Conservation (phyloP, 306 rosid species). For the Castanospermum australe region DNA sequence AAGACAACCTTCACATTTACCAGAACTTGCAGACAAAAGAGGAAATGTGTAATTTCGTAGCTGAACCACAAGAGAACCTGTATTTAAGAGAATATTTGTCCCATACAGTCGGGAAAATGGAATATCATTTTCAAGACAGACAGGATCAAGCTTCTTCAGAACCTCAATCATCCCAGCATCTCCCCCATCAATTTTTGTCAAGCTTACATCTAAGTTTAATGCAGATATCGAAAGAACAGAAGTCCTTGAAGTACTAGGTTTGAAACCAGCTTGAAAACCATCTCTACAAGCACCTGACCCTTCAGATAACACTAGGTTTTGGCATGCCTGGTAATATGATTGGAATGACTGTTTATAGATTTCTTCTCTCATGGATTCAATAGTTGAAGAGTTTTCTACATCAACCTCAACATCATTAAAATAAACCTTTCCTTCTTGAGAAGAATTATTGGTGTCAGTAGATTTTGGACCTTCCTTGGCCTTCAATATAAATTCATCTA, state of each 20-base stretch:
- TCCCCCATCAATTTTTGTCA: constrained; percentile 85
- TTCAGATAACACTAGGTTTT: constrained; percentile 53
- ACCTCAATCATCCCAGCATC: constrained; percentile 85
- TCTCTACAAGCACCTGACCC: constrained; percentile 82
- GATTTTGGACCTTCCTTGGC: constrained; percentile 50
- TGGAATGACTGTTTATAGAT: constrained; percentile 72
- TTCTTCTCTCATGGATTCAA: constrained; percentile 60
- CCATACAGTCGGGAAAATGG: constrained; percentile 92
- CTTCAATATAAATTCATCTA: constrained; percentile 71
- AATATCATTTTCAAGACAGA: constrained; percentile 58
- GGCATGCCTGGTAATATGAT: constrained; percentile 83
- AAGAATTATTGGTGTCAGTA: constrained; percentile 53
- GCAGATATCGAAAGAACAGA: constrained; percentile 68
- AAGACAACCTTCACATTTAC: constrained; percentile 78
- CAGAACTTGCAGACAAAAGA: constrained; percentile 70
- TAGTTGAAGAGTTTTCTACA: constrained; percentile 50
- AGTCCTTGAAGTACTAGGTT: constrained; percentile 66
- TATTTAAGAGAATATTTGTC: constrained; percentile 63
- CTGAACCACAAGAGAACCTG: constrained; percentile 59
- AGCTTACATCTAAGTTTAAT: constrained; percentile 60
- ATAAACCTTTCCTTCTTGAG: constrained; percentile 49
- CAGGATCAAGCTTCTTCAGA: constrained; percentile 77
- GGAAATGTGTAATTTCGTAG: constrained; percentile 81
- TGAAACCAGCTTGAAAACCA: constrained; percentile 91
- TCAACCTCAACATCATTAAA: constrained; percentile 68